A percentile compares a stretch with the other conserved stretches of the same genome.
Conservation (phyloP, 306 rosid species). For the Benincasa hispida region DNA sequence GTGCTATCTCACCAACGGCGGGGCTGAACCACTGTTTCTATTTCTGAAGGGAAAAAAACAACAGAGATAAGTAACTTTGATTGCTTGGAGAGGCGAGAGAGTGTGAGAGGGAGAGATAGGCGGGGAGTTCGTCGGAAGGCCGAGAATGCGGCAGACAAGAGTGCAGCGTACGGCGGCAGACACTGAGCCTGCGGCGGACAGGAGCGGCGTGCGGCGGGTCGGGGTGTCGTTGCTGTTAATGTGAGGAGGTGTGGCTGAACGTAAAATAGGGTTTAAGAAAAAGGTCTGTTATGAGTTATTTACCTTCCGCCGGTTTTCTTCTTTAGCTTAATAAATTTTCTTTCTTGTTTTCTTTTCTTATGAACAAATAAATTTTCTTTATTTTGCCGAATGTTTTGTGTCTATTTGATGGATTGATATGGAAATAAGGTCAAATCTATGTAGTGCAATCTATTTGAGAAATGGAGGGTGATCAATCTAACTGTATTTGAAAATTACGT, state of each 20-base stretch:
- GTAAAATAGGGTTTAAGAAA: neutral
- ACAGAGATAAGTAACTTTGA: neutral
- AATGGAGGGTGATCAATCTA: too few relatives aligned
- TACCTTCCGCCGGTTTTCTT: too few relatives aligned
- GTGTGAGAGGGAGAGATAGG: neutral
- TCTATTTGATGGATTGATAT: too few relatives aligned
- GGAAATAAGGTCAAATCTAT: too few relatives aligned
- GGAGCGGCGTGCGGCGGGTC: neutral
- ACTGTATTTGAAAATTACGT: too few relatives aligned
- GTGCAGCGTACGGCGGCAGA: neutral
- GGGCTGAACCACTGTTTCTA: neutral
- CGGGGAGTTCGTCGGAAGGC: neutral
- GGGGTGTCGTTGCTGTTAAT: neutral
- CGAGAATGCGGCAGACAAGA: neutral
- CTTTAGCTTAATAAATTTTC: too few relatives aligned
- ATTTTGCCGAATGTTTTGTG: too few relatives aligned
- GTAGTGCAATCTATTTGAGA: too few relatives aligned
- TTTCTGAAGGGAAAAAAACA: neutral
- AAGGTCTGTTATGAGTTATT: too few relatives aligned
- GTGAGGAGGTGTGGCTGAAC: neutral
- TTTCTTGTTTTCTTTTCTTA: too few relatives aligned
- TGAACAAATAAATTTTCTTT: too few relatives aligned
- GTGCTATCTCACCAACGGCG: neutral
- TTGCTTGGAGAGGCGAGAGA: neutral
- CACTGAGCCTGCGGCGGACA: neutral